Evolutionary conservation across 176 grass and related monocot genomes (phyloP), one percentile per base, ranked within the genome.

Genomic region (Guadua angustifolia): DNA sequence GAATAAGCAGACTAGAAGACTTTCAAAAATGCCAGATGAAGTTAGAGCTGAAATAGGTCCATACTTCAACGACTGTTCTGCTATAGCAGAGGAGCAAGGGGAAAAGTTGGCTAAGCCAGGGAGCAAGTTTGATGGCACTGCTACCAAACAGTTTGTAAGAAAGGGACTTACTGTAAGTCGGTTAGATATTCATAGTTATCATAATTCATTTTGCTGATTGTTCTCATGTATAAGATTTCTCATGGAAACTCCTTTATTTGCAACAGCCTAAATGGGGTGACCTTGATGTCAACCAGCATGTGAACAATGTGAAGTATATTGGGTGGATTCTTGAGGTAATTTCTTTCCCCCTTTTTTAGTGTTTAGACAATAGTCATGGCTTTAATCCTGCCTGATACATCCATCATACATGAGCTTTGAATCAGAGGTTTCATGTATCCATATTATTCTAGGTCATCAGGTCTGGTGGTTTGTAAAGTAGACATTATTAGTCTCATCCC

Each of bases 251-350:
- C 26, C 12, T 39, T 77, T 53, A 12, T 85, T 38, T 86, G 16
- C 10, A 74, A 89, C 93, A 99, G 97, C 97, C 97, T 66, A 94
- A 75, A 71, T 99, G 97, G 97, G 89, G 86, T 24, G 97, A 99
- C 86, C 82, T 99, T 77, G 97, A 99, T 67, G 88, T 99, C 33
- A 99, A 99, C 76, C 97, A 99, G 82, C 97, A 99, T 69, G 97
- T 99, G 86, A 99, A 99, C 73, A 99, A 99, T 79, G 97, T 99
- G 50, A 99, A 99, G 79, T 99, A 99, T 80, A 92, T 99, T 78
- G 97, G 97, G 25, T 99, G 97, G 97, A 99, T 99, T 76, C 86
- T 99, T 71, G 97, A 99, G 97, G 97, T 99, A 90, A 77, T 71
- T 86, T 76, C 10, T 44, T 66, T 11, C 1, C 9, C 12, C 10